Percentiles rank a stretch among this genome's conserved stretches.
Evolutionary conservation across 108 stramenopile genomes (phyloP).

Genomic region (Nannochloropsis gaditana): DNA sequence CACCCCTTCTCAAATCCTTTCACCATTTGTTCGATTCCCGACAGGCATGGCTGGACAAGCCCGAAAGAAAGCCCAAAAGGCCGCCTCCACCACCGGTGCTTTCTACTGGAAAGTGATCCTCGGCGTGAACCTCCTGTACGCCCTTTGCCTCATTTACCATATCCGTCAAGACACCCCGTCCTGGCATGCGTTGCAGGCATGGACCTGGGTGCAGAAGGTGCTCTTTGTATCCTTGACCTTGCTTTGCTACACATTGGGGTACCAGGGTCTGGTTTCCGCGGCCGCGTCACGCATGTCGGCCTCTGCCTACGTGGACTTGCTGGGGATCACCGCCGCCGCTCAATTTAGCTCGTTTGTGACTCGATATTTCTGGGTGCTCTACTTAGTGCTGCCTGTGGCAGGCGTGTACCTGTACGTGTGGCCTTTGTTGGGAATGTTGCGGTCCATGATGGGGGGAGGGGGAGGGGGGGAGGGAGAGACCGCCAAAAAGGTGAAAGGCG

Average conservation of each 20-base stretch:
- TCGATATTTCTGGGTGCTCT: not conserved
- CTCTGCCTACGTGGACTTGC: not conserved
- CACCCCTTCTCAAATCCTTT: too few relatives aligned
- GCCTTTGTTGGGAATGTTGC: not conserved
- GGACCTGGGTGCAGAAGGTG: not conserved
- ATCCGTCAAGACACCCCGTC: not conserved
- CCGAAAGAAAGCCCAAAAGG: not conserved
- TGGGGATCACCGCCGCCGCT: not conserved
- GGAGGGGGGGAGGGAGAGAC: not conserved
- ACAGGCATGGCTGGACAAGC: not conserved
- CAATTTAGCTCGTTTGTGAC: not conserved
- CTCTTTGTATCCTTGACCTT: not conserved
- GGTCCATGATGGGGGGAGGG: not conserved
- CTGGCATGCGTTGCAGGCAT: not conserved
- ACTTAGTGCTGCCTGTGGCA: not conserved
- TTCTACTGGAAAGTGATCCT: not conserved
- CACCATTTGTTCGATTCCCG: too few relatives aligned
- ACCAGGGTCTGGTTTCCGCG: not conserved
- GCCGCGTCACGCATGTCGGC: not conserved
- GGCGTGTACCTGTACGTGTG: not conserved
- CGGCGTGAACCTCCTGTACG: not conserved
- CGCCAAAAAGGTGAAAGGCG: not conserved
- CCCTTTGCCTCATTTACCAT: not conserved
- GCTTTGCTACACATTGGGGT: not conserved
- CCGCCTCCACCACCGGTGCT: not conserved